Conservation (phyloP, 2,329 filamentous ascomycete genomes). For the Neonectria sp. region DNA sequence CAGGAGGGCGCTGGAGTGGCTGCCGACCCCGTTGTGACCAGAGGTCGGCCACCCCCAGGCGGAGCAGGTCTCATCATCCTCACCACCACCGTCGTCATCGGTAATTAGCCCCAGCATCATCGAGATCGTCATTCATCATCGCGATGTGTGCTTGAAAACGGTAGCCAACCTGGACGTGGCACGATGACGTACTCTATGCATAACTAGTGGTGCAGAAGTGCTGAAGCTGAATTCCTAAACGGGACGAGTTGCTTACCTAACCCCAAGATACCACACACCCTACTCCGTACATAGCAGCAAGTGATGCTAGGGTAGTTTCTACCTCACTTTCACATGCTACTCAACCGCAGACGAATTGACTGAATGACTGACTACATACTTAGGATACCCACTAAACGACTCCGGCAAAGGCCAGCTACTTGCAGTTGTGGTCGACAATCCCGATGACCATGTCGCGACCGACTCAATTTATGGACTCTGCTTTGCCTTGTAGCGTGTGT, state of each 20-base stretch:
- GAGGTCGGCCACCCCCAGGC: not conserved
- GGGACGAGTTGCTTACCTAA: constrained; percentile 32
- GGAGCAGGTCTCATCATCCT: constrained; percentile 30
- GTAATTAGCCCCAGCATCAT: constrained; percentile 13
- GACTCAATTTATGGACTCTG: too few species aligned
- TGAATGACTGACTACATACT: too few species aligned
- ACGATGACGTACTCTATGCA: constrained; percentile 45
- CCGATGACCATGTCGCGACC: not conserved
- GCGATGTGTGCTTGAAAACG: constrained; percentile 35
- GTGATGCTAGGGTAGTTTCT: too few species aligned
- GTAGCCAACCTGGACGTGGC: constrained; percentile 33
- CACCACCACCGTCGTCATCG: constrained; percentile 42
- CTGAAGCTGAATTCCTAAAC: constrained; percentile 43
- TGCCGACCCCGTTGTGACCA: not conserved
- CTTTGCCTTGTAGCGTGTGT: too few species aligned
- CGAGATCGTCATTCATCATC: constrained; percentile 42
- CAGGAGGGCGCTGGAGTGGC: not conserved
- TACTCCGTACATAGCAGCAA: too few species aligned
- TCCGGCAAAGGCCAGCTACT: too few species aligned
- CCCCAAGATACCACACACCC: not conserved
- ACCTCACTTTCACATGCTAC: too few species aligned
- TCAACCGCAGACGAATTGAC: too few species aligned
- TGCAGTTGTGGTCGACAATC: too few species aligned
- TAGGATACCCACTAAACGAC: too few species aligned
- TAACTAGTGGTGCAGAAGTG: constrained; percentile 29